Evolutionary conservation across 768 basidiomycete genomes (phyloP).

Genomic region (Scleroderma bovista): DNA sequence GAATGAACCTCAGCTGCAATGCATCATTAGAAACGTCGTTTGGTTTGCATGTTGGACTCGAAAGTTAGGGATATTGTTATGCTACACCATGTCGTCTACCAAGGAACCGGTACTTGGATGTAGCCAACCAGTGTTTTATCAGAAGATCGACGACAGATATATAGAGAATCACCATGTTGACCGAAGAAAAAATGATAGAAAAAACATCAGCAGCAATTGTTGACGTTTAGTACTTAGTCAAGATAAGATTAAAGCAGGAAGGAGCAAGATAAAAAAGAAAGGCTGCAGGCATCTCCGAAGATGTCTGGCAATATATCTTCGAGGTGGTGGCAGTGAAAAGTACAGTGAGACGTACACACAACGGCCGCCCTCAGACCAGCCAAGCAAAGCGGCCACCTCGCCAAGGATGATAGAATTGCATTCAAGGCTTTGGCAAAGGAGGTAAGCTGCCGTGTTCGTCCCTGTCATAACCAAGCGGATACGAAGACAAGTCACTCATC

Average conservation of each 20-base stretch:
- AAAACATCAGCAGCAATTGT: not conserved
- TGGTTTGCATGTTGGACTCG: no score
- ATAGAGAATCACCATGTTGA: not conserved
- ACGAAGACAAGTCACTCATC: constrained; percentile 79
- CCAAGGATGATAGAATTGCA: constrained; percentile 1
- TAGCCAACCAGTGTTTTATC: no score
- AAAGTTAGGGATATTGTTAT: no score
- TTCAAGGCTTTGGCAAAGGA: constrained; percentile 22
- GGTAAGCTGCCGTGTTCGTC: constrained; percentile 24
- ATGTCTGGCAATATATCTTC: not conserved
- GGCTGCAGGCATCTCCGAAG: not conserved
- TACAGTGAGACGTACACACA: constrained; percentile 28
- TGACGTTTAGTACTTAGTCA: not conserved
- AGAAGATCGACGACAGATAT: no score
- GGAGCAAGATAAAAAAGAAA: not conserved
- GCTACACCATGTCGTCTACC: no score
- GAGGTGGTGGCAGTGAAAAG: constrained; percentile 1
- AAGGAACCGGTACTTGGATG: no score
- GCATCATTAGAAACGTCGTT: no score
- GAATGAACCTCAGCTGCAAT: no score
- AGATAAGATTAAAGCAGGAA: not conserved
- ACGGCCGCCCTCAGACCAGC: constrained; percentile 24
- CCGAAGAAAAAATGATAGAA: not conserved
- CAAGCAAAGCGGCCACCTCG: constrained; percentile 13
- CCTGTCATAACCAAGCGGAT: constrained; percentile 69